Evolutionary conservation across 345 rosid genomes (phyloP).

Genomic region (Euphorbia lathyris): DNA sequence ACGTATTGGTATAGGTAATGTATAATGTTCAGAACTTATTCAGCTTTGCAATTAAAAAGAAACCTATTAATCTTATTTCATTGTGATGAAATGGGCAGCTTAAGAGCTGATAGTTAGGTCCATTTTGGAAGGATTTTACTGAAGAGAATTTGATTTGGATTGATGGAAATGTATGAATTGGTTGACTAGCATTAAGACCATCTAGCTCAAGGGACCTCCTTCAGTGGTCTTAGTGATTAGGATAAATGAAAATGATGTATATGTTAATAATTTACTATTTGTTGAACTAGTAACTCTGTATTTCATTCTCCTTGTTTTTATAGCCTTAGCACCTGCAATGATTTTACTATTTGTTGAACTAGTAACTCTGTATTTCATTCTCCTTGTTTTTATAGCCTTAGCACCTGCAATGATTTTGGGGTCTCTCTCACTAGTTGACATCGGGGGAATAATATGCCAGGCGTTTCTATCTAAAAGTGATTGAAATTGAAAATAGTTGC

Average conservation of each 20-base stretch:
- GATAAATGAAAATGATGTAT: not conserved
- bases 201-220: not conserved
- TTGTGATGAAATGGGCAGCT: not conserved
- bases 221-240: not conserved
- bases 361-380: not conserved
- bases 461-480: not conserved
- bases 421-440: not conserved
- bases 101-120: not conserved
- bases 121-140: not conserved
- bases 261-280: not conserved
- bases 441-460: not conserved
- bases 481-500: not conserved
- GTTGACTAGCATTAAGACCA: not conserved
- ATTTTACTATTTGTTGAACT: too few relatives aligned
- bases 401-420: not conserved
- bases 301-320: not conserved
- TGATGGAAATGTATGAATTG: not conserved
- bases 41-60: not conserved
- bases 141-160: not conserved
- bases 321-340: too few relatives aligned
- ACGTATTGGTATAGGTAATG: slow-evolving; percentile 97
- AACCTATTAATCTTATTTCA: not conserved
- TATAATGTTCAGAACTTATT: slow-evolving; percentile 13
- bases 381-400: not conserved
- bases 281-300: not conserved